These are phyloP conservation scores for Sporopachydermia lactativora DNA, from an alignment of 805 yeast genomes.

Conservation along the genomic window DNA sequence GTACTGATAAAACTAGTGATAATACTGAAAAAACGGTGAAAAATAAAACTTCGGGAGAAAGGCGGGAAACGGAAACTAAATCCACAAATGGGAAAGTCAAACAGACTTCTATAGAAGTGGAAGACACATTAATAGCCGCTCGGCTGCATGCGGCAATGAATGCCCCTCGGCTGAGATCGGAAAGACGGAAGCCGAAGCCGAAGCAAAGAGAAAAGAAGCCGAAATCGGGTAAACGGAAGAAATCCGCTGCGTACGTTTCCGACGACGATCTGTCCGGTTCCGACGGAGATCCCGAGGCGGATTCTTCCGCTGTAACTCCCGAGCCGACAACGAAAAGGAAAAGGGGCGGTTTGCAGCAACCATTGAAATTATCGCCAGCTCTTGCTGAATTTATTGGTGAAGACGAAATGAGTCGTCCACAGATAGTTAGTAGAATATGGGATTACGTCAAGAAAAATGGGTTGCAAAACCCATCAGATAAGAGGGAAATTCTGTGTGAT, in stretches of 20 bases:
- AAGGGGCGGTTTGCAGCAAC: slow-evolving; percentile 2
- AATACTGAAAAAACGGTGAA: slow-evolving; percentile 3
- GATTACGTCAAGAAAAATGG: slow-evolving; percentile 46
- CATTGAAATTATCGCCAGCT: slow-evolving; percentile 32
- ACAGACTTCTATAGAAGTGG: slow-evolving; percentile 28
- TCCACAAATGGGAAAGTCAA: slow-evolving; percentile 11
- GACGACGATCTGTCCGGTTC: slow-evolving; percentile 8
- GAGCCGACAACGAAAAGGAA: slow-evolving; percentile 4
- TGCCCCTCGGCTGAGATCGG: slow-evolving; percentile 6
- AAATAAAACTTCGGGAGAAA: slow-evolving; percentile 2
- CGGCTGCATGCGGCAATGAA: slow-evolving; percentile 24
- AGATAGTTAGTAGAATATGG: slow-evolving; percentile 61
- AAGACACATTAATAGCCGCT: slow-evolving; percentile 40
- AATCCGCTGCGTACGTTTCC: slow-evolving; percentile 3
- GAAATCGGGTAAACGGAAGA: slow-evolving; percentile 3
- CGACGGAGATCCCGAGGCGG: slow-evolving; percentile 6
- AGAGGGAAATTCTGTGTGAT: slow-evolving; percentile 52
- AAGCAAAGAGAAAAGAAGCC: slow-evolving; percentile 5
- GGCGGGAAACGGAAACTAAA: not conserved
- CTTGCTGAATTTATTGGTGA: slow-evolving; percentile 35
- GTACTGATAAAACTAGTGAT: not conserved
- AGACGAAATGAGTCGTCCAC: slow-evolving; percentile 34
- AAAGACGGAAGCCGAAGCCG: slow-evolving; percentile 6
- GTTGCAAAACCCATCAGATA: slow-evolving; percentile 55
- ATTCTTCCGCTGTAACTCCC: not conserved